Evolutionary conservation across 225 moss, liverwort and hornwort species (phyloP).

Genomic region (Anthoceros angustus): DNA sequence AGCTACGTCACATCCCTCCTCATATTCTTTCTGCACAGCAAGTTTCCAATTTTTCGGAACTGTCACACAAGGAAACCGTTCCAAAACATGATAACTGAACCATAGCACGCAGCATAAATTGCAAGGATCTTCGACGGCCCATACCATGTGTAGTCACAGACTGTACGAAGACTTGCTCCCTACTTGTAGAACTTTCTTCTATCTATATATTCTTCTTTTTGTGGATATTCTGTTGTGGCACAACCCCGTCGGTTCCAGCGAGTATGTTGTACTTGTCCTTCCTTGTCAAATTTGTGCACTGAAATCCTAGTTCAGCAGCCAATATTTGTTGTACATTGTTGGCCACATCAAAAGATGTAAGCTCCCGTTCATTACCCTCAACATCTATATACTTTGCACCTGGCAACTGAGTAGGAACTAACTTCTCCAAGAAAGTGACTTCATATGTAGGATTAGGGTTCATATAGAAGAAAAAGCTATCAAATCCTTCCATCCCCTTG

Average conservation of each 20-base stretch:
- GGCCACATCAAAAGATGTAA: constrained; percentile 40
- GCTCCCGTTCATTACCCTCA: background rate
- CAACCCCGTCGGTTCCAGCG: constrained; percentile 65
- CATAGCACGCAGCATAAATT: background rate
- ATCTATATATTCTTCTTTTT: constrained; percentile 6
- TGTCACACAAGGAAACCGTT: background rate
- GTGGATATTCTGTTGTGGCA: constrained; percentile 16
- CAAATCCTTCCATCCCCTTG: constrained; percentile 77
- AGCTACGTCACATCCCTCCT: constrained; percentile 40
- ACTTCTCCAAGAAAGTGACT: constrained; percentile 54
- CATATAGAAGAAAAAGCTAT: constrained; percentile 85
- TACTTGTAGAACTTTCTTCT: background rate
- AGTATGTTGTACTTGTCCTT: constrained; percentile 74
- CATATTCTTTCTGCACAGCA: constrained; percentile 43
- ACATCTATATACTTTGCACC: background rate
- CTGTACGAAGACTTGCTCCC: no score
- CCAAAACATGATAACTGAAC: background rate
- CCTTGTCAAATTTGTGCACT: constrained; percentile 59
- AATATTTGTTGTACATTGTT: constrained; percentile 45
- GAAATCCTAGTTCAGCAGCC: constrained; percentile 57
- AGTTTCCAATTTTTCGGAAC: no score
- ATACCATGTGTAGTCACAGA: no score
- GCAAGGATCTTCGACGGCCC: no score
- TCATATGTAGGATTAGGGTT: constrained; percentile 66
- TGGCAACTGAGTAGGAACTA: constrained; percentile 15